These are phyloP conservation scores for Chalciporus sp. DNA, from an alignment of 1,284 basidiomycete species.

Conservation along the genomic window DNA sequence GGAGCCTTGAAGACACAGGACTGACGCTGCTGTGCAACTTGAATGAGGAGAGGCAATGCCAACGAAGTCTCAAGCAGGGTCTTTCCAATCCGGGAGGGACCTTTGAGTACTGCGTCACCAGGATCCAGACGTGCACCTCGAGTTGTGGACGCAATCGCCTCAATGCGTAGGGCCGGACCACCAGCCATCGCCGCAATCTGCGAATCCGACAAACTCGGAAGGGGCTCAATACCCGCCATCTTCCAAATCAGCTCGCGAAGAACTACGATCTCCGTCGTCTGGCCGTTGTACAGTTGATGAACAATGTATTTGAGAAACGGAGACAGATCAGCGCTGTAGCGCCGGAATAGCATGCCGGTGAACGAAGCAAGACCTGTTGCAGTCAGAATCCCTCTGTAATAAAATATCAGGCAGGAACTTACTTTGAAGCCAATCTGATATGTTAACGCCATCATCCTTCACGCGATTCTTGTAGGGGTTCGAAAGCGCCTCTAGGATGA, in stretches of 20 bases:
- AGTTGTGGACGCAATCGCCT: constrained; percentile 74
- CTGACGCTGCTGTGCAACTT: constrained; percentile 87
- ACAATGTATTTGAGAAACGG: constrained; percentile 90
- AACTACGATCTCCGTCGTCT: constrained; percentile 89
- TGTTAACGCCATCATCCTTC: constrained; percentile 92
- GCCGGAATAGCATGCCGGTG: constrained; percentile 88
- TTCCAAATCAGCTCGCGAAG: constrained; percentile 92
- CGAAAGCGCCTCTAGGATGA: constrained; percentile 86
- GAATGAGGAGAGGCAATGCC: constrained; percentile 82
- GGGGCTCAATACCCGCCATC: constrained; percentile 93
- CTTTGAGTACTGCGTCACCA: constrained; percentile 58
- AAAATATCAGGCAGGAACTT: constrained; percentile 35
- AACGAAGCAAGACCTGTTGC: constrained; percentile 84
- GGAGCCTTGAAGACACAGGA: constrained; percentile 73
- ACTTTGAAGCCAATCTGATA: constrained; percentile 94
- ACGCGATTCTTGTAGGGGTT: constrained; percentile 84
- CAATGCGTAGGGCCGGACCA: constrained; percentile 84
- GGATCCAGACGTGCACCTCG: constrained; percentile 74
- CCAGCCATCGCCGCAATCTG: constrained; percentile 92
- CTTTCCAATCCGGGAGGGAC: constrained; percentile 69
- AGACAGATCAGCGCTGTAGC: constrained; percentile 83
- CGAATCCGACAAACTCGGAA: constrained; percentile 85
- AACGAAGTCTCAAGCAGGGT: constrained; percentile 72
- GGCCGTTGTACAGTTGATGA: constrained; percentile 84
- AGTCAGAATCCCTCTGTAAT: constrained; percentile 14